Evolutionary conservation across 306 rosid genomes (phyloP).

Genomic region (Acmispon strigosus): DNA sequence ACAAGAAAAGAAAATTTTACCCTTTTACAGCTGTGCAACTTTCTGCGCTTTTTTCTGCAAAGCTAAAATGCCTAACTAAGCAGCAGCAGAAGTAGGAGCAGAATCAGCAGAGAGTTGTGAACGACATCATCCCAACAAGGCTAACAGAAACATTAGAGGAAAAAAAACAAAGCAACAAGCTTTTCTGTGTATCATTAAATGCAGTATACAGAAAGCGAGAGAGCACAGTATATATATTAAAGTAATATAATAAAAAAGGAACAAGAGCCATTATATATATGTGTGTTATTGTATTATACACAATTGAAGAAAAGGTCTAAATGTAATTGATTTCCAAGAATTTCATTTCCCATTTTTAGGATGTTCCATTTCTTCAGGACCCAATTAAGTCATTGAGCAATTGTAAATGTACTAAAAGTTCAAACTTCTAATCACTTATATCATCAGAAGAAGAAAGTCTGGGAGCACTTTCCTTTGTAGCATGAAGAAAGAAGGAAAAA

Average conservation of each 20-base stretch:
- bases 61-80: constrained; percentile 57
- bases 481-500: background rate
- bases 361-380: constrained; percentile 21
- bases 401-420: constrained; percentile 14
- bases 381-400: constrained; percentile 24
- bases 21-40: constrained; percentile 44
- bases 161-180: constrained; percentile 28
- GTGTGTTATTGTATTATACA: constrained; percentile 45
- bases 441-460: constrained; percentile 1
- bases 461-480: constrained; percentile 25
- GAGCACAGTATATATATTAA: background rate
- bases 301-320: constrained; percentile 30
- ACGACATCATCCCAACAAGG: constrained; percentile 40
- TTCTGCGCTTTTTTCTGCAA: constrained; percentile 60
- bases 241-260: background rate
- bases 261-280: constrained; percentile 2
- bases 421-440: constrained; percentile 25
- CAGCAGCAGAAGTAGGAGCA: constrained; percentile 37
- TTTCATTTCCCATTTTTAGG: constrained; percentile 14
- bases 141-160: constrained; percentile 35
- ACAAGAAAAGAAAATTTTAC: constrained; percentile 24
- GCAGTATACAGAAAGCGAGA: constrained; percentile 31
- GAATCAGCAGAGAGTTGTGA: constrained; percentile 23
- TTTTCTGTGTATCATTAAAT: constrained; percentile 34
- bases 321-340: constrained; percentile 8